Conservation (phyloP, 2,329 filamentous ascomycete genomes). For the Microsporum canis region DNA sequence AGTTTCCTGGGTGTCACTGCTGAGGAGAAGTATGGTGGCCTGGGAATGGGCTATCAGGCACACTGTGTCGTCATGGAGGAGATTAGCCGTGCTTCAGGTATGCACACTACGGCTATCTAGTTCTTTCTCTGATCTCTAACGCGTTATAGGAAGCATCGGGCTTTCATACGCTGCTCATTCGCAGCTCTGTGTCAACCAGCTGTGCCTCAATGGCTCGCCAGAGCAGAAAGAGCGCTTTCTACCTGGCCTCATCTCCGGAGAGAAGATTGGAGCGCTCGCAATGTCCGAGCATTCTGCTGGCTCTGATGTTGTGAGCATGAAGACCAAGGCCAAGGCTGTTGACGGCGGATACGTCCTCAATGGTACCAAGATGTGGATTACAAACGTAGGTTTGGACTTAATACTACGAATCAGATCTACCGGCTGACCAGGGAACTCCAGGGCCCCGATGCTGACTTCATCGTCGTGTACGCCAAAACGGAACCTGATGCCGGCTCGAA, state of each 20-base stretch:
- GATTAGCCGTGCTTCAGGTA: constrained; percentile 69
- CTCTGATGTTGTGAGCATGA: constrained; percentile 93
- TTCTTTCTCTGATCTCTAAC: not conserved
- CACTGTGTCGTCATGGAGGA: constrained; percentile 96
- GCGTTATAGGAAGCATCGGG: constrained; percentile 46
- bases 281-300: constrained; percentile 92
- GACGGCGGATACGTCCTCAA: constrained; percentile 79
- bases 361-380: constrained; percentile 99
- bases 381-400: constrained; percentile 50
- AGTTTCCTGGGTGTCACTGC: constrained; percentile 84
- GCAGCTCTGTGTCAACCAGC: constrained; percentile 91
- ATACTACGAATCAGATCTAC: not conserved
- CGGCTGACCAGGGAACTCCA: constrained; percentile 10
- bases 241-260: constrained; percentile 68
- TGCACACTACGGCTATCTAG: not conserved
- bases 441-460: constrained; percentile 78
- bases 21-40: constrained; percentile 78
- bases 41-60: constrained; percentile 90
- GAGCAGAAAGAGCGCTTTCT: constrained; percentile 74
- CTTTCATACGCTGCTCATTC: constrained; percentile 93
- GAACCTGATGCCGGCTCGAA: constrained; percentile 67
- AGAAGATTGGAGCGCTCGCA: constrained; percentile 73
- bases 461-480: constrained; percentile 97
- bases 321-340: constrained; percentile 65
- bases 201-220: constrained; percentile 72